Evolutionary conservation across 352 stramenopile genomes (phyloP).

Genomic region (Phytophthora macrochlamydospora): DNA sequence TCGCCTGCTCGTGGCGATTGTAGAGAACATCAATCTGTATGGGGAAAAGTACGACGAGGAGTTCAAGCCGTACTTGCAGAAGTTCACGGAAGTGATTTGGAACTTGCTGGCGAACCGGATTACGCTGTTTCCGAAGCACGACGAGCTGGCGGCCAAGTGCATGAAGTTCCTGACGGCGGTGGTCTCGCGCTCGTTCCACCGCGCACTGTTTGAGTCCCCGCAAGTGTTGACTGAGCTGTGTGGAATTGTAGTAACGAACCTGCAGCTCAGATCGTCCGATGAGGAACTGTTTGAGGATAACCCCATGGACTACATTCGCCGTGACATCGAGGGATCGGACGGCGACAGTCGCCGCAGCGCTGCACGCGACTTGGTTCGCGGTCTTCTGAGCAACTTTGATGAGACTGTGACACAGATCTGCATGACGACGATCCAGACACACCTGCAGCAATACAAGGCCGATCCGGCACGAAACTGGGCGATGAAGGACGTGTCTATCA

Average conservation of each 20-base stretch:
- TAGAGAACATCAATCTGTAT: constrained; percentile 99
- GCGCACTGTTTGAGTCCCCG: constrained; percentile 82
- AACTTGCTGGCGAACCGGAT: constrained; percentile 75
- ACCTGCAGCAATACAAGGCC: constrained; percentile 91
- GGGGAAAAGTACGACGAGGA: constrained; percentile 99
- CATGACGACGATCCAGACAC: constrained; percentile 88
- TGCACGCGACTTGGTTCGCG: constrained; percentile 94
- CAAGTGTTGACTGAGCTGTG: constrained; percentile 92
- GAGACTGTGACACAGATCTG: constrained; percentile 94
- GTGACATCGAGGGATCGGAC: constrained; percentile 98
- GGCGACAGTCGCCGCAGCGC: constrained; percentile 95
- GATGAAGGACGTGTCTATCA: constrained; percentile 96
- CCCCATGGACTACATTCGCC: constrained; percentile 97
- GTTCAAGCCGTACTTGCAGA: constrained; percentile 95
- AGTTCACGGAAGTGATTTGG: constrained; percentile 93
- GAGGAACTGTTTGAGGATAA: constrained; percentile 99
- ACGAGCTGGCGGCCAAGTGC: constrained; percentile 94
- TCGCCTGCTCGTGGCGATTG: constrained; percentile 93
- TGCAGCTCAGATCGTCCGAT: constrained; percentile 95
- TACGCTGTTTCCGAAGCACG: constrained; percentile 91
- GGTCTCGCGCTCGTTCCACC: constrained; percentile 95
- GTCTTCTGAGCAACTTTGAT: constrained; percentile 96
- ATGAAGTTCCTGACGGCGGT: constrained; percentile 98
- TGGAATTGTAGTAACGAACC: constrained; percentile 98
- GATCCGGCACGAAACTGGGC: constrained; percentile 91